Percentiles rank a stretch among this genome's conserved stretches.
Conservation (phyloP, 140 eudicot genomes). For the Cichorium intybus region DNA sequence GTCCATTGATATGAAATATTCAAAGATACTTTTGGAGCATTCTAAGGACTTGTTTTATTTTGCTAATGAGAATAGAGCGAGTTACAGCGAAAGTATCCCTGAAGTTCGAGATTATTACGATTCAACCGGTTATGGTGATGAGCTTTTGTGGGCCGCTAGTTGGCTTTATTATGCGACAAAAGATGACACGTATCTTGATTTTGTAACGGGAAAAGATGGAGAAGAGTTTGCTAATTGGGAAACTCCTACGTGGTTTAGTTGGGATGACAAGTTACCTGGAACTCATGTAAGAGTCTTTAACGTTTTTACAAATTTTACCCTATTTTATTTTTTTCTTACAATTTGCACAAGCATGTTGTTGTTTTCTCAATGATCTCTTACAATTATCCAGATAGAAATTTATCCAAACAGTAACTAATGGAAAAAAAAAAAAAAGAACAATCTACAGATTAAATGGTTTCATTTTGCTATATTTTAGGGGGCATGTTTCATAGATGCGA, state of each 20-base stretch:
- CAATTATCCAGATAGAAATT: too few species aligned
- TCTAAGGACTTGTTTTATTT: slow-evolving; percentile 59
- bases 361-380: background rate
- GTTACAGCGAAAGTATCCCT: slow-evolving; percentile 58
- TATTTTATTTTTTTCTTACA: background rate
- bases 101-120: slow-evolving; percentile 51
- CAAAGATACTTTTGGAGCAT: slow-evolving; percentile 52
- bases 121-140: slow-evolving; percentile 86
- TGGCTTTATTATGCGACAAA: slow-evolving; percentile 87
- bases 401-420: too few species aligned
- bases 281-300: slow-evolving; percentile 67
- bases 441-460: too few species aligned
- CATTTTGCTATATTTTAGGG: too few species aligned
- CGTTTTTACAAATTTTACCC: too few species aligned
- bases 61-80: slow-evolving; percentile 59
- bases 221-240: slow-evolving; percentile 56
- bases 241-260: slow-evolving; percentile 82
- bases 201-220: slow-evolving; percentile 64
- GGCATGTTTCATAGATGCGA: too few species aligned
- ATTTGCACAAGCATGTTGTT: background rate
- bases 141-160: slow-evolving; percentile 88
- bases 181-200: slow-evolving; percentile 48
- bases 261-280: slow-evolving; percentile 92
- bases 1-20: slow-evolving; percentile 44
- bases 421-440: too few species aligned